Base-by-base conservation (phyloP, 2,329 filamentous ascomycete genomes). In the Clarireedia monteithiana region DNA sequence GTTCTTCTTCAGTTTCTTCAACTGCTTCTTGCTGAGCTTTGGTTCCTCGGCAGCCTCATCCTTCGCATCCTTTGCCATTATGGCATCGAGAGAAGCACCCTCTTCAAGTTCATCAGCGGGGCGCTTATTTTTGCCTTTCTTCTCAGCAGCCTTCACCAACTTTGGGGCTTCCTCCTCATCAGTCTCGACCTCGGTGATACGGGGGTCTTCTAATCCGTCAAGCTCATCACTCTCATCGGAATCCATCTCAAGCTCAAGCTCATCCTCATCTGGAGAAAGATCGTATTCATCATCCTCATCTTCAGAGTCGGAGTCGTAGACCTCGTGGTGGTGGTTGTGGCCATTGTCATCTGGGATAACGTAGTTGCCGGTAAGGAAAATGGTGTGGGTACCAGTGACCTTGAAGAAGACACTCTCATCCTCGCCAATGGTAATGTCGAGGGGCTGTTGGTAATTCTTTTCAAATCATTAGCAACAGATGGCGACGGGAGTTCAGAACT, bases 1-100 rank as follows among this genome's bases (percentile, higher is more conserved):
- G 80, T 97, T 97, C 81, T 96, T 96, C 85, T 95, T 95, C 63
- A 92, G 81, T 81, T 96, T 96, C 86, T 99, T 97, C 68, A 88
- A 82, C 74, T 97, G 89, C 79, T 96, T 96, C 82, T 96, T 96
- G 81, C 85, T 91, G 61, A 91, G 80, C 77, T 91, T 91, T 64
- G 79, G 71, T 66, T 91, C 86, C 63, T 83, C 82, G 26, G 46
- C 39, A n/a, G 48, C 47, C 62, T 75, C 74, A n/a, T 70, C 69
- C 61, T 75, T 73, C 69, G 84, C 78, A 58, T 78, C 80, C 75
- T 94, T 92, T 72, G 85, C 81, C 68, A 96, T 95, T 72, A 96
- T 75, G 62, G 89, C 88, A 66, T 96, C 91, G 26, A 96, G 85
- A 59, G 77, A 79, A 70, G 86, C 83, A 42, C 73, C 72, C 59